These are phyloP conservation scores for Gloeophyllum trabeum DNA, from an alignment of 768 basidiomycete genomes.

Conservation along the genomic window DNA sequence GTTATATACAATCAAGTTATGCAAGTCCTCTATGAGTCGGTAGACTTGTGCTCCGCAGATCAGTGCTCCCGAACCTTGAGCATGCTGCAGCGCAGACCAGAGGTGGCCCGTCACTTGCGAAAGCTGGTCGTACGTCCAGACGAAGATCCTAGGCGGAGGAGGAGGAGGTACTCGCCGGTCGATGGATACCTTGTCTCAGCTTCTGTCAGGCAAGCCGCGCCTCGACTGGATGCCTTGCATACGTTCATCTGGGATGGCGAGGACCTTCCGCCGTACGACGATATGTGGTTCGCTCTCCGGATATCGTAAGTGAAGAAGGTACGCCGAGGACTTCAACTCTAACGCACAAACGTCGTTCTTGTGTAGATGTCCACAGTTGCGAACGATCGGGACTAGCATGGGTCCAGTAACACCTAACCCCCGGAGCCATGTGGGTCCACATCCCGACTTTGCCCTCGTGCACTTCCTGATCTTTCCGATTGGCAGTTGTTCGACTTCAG, in stretches of 20 bases:
- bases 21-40: conserved; percentile 46
- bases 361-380: conserved; percentile 53
- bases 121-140: conserved; percentile 40
- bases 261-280: conserved; percentile 46
- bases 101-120: conserved; percentile 58
- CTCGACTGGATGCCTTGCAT: conserved; percentile 47
- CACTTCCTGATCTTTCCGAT: not conserved
- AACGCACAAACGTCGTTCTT: not conserved
- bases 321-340: not conserved
- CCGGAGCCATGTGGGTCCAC: conserved; percentile 47
- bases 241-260: conserved; percentile 68
- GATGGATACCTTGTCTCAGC: conserved; percentile 29
- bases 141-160: not conserved
- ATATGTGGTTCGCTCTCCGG: conserved; percentile 71
- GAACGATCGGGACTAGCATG: conserved; percentile 49
- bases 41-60: conserved; percentile 38
- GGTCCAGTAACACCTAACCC: conserved; percentile 45
- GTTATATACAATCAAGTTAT: conserved; percentile 39
- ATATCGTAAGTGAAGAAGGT: conserved; percentile 36
- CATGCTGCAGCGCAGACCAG: conserved; percentile 46
- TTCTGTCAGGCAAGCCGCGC: conserved; percentile 37
- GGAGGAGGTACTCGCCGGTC: conserved; percentile 12
- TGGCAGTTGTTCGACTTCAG: conserved; percentile 60
- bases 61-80: conserved; percentile 55
- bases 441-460: not conserved